Base-by-base conservation (phyloP, 1,139 yeast species). In the Debaryomyces fabryi region DNA sequence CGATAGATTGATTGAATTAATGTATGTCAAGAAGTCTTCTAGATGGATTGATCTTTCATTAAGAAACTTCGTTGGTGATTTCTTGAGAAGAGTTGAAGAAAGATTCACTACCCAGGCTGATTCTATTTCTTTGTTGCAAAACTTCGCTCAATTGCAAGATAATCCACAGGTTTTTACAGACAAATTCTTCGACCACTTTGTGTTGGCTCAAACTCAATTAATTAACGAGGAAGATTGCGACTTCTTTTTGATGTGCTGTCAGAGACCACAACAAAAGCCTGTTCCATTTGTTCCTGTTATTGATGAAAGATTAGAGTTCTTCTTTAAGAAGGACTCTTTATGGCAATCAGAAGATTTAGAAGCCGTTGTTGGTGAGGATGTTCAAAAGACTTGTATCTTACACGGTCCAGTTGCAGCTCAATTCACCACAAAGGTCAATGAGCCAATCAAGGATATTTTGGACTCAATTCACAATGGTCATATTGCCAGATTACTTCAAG, bases 341-440 rank as follows among this genome's bases (percentile, higher is more conserved):
- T 93, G 99, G 99, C 99, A 93, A 80, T 88, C 97, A 33, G 99
- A 93, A 78, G 95, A 90, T 67, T 81, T 93, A 64, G 98, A 92
- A 68, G 89, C 97, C 54, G 98, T 93, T 64, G 93, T 89, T 56
- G 99, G 81, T 59, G 92, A 87, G 65, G 99, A 93, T 69, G 98
- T 93, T 56, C 95, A 92, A 72, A 88, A 99, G 79, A 92, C 97
- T 20, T 95, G 99, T 86, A 91, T 93, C 59, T 82, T 93, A 63
- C 97, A 91, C 63, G 98, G 99, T 59, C 99, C 99, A 45, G 99
- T 95, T 61, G 96, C 99, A 60, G 97, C 97, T 60, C 92, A 86
- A 72, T 92, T 76, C 76, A 86, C 98, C 59, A 88, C 80, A 61
- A 79, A 81, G 66, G 95, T 88, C 51, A 84, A 93, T 65, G 97